phyloP scores from a whole-genome alignment of 768 basidiomycete genomes.

The Mycena kentingensis region DNA sequence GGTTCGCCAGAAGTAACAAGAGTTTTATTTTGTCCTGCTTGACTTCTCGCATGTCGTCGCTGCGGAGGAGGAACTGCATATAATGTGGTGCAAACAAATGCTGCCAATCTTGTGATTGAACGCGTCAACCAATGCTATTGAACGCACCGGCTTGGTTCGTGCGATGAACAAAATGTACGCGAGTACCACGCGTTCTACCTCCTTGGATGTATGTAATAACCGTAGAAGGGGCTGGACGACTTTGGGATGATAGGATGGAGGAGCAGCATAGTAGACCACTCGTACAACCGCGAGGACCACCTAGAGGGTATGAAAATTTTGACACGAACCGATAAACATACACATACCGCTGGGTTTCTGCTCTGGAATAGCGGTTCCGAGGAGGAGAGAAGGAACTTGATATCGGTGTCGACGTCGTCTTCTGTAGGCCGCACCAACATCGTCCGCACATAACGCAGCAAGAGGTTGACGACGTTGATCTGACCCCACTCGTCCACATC shows the following conservation, averaged over 20 bases:
- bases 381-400: slow-evolving; percentile 82
- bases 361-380: slow-evolving; percentile 82
- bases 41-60: slow-evolving; percentile 63
- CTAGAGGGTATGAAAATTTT: slow-evolving; percentile 38
- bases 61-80: slow-evolving; percentile 66
- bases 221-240: slow-evolving; percentile 75
- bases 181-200: slow-evolving; percentile 75
- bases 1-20: slow-evolving; percentile 63
- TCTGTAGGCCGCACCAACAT: slow-evolving; percentile 72
- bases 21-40: slow-evolving; percentile 79
- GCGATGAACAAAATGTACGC: slow-evolving; percentile 71
- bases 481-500: slow-evolving; percentile 99
- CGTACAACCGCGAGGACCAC: slow-evolving; percentile 79
- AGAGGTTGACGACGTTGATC: slow-evolving; percentile 71
- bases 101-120: slow-evolving; percentile 35
- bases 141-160: slow-evolving; percentile 63
- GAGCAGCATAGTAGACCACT: slow-evolving; percentile 72
- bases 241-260: slow-evolving; percentile 54
- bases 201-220: slow-evolving; percentile 66
- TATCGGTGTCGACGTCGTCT: slow-evolving; percentile 76
- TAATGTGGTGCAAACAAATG: slow-evolving; percentile 65
- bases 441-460: slow-evolving; percentile 78
- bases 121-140: neutral
- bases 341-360: slow-evolving; percentile 80
- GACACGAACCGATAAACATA: neutral